Base-by-base conservation (phyloP, 176 grass and related monocot genomes). In the Oryza meyeriana region DNA sequence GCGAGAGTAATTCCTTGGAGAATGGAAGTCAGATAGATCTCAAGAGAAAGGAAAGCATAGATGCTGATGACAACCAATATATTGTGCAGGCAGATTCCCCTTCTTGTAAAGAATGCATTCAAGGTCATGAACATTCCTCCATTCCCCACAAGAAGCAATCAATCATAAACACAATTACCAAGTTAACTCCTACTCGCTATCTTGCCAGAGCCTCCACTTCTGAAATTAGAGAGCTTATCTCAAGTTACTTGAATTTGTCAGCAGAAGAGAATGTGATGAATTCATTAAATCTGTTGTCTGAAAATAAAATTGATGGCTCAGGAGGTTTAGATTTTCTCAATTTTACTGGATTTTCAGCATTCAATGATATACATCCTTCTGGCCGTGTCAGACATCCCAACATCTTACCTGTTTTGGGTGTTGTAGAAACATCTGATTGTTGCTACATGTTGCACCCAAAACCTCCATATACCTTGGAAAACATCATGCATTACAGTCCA, bases 401-500 rank as follows among this genome's bases (percentile, higher is more conserved):
- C 76, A 92, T 97, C 41, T 90, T 81, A 86, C 92, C 94, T 74
- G 38, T 94, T 65, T 80, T 97, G 85, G 85, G 88, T 72, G 33
- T 97, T 71, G 22, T 97, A 85, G 85, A 92, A 87, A 63, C 86
- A 89, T 61, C 73, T 22, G 66, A 79, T 50, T 91, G 69, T 71
- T 78, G 63, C 36, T 97, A 94, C 77, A 68, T 97, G 83, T 83
- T 97, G 44, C 85, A 92, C 71, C 83, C 90, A 22, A 94, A 90
- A 80, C 74, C 70, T 66, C 74, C 87, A 75, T 91, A 87, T 59
- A 94, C 92, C 85, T 89, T 97, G 87, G 92, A 92, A 71, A 94
- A 92, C 34, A 87, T 97, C 71, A 74, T 97, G 71, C 84, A 89
- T 64, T 97, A 92, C 79, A 97, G 94, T 81, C 88, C 92, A 44